Base-by-base conservation (phyloP, 306 rosid genomes). In the Prunus padus region DNA sequence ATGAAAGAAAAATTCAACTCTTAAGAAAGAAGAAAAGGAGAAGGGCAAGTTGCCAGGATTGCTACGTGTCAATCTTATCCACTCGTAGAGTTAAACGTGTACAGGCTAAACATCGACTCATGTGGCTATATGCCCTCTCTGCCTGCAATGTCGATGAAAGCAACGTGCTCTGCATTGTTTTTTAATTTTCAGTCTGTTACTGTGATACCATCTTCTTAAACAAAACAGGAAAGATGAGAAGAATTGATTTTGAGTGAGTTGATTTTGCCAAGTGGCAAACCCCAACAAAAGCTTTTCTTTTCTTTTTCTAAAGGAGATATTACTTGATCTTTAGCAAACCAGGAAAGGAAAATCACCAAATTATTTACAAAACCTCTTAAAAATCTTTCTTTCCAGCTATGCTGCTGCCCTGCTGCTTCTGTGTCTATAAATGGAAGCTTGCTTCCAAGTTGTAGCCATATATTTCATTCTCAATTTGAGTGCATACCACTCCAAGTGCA, bases 31-130 rank as follows among this genome's bases (percentile, higher is more conserved):
- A 28, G 12, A 28, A 62, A 28, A 62, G 44, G 1, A 46, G 51
- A 37, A 66, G 33, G 7, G 54, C 78, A 80, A 54, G 51, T 63
- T 78, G 59, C 68, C 71, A 30, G 3, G 18, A 61, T 16, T 22
- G 20, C 19, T 71, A 31, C 25, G 69, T 68, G 83, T 78, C 75
- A 47, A 62, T 78, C 90, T 81, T 82, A 82, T 88, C 90, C 87
- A 59, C 26, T 28, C 2, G 44, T 4, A 20, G n/a, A 54, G 31
- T 16, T 44, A 61, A 71, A 88, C 84, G 86, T 79, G 88, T 76
- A 44, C 52, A 54, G 50, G 12, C 79, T 73, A 55, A 78, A 73
- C 63, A 22, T 62, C 67, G 5, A 26, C 31, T 65, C 92, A 83
- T 88, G 59, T 88, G 89, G 42, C 25, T 56, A 62, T 81, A 81